Base-by-base conservation (phyloP, 2,329 filamentous ascomycete species). In the Hypoxylon sp. region DNA sequence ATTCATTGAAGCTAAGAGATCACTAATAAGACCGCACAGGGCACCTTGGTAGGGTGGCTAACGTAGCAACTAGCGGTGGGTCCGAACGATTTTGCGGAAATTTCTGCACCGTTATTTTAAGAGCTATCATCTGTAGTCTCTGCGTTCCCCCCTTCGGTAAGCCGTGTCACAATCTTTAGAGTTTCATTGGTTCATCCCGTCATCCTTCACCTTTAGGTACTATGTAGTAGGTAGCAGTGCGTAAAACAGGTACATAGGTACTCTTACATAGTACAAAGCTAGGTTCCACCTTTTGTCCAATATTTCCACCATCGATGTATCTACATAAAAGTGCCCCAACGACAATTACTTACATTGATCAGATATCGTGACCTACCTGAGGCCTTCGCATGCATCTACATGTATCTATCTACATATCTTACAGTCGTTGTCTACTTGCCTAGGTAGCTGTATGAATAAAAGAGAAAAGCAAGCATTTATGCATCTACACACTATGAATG, bases 81-180 rank as follows among this genome's bases (percentile, higher is more conserved):
- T 34, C 51, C 48, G 12, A 55, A 43, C 41, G 35, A n/a, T 51
- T 40, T 44, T 55, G 51, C 55, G 55, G 55, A 58, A 58, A 58
- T 58, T 58, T 58, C 55, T 58, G 55, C 55, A 58, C 55, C 55
- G 55, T 58, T 58, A 56, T 56, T 56, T 49, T 52, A 56, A 40
- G 43, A 56, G 37, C 38, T 52, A 37, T 42, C 38, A 32, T 27
- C 34, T 13, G 41, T 21, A 17, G 34, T 38, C 21, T 36, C 46
- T 58, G 51, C 30, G 49, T 57, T 59, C 49, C 56, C 52, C 48
- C 52, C 53, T 57, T 59, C 56, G 56, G 56, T 57, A 59, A 59
- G 53, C 52, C 41, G 45, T 48, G 31, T 41, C 30, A 45, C 32
- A 19, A 23, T 21, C 27, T 21, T n/a, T 25, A 16, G 5, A 2